Evolutionary conservation across 2,329 filamentous ascomycete species (phyloP).

Genomic region (Verticillium albo-atrum): DNA sequence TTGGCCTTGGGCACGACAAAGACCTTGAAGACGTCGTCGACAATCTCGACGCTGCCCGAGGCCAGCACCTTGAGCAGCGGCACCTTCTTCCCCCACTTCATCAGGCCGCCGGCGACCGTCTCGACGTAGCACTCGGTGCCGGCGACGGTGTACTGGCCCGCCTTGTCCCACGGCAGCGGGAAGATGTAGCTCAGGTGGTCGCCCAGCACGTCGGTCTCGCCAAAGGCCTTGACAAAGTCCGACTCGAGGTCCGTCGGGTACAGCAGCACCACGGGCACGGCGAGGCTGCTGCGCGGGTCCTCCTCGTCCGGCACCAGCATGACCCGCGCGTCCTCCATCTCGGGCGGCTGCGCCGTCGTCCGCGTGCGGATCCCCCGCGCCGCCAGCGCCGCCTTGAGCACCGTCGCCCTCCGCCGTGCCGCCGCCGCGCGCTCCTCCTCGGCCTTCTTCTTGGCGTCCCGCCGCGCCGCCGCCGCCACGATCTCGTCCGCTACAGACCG

Average conservation of each 20-base stretch:
- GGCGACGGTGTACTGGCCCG: conserved; percentile 58
- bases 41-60: conserved; percentile 76
- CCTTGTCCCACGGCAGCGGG: conserved; percentile 79
- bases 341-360: conserved; percentile 66
- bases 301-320: conserved; percentile 66
- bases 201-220: conserved; percentile 68
- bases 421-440: conserved; percentile 53
- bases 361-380: conserved; percentile 68
- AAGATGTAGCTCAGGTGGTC: conserved; percentile 84
- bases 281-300: conserved; percentile 66
- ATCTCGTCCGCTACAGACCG: conserved; percentile 60
- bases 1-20: conserved; percentile 73
- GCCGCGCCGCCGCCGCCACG: conserved; percentile 45
- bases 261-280: conserved; percentile 75
- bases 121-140: conserved; percentile 87
- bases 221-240: conserved; percentile 87
- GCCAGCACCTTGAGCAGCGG: conserved; percentile 69
- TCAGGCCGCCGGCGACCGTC: conserved; percentile 70
- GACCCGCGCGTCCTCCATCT: conserved; percentile 80
- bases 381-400: conserved; percentile 61
- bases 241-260: conserved; percentile 80
- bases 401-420: conserved; percentile 50
- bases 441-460: conserved; percentile 50
- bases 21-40: conserved; percentile 79
- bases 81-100: conserved; percentile 87